Percentiles rank a stretch among this genome's conserved stretches.
Conservation (phyloP, 2,329 filamentous ascomycete genomes). For the Xylaria sp. region DNA sequence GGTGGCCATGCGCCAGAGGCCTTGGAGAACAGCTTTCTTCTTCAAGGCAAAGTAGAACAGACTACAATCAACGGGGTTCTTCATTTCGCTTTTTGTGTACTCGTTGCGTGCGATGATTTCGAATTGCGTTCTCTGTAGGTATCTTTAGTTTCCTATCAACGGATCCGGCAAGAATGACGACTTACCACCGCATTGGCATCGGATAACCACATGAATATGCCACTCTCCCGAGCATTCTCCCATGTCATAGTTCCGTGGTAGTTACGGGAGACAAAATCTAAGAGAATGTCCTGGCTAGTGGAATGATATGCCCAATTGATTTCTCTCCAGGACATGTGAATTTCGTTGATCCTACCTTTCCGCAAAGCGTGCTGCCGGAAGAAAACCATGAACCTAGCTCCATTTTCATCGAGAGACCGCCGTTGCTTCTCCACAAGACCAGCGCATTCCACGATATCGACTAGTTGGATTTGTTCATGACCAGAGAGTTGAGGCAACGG, state of each 20-base stretch:
- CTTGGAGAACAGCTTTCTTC: slow-evolving; percentile 90
- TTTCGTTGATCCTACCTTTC: slow-evolving; percentile 70
- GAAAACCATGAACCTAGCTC: slow-evolving; percentile 86
- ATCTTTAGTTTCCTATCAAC: slow-evolving; percentile 26
- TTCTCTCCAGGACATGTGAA: slow-evolving; percentile 78
- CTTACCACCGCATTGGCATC: slow-evolving; percentile 80
- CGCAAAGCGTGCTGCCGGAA: slow-evolving; percentile 83
- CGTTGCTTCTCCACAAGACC: slow-evolving; percentile 87
- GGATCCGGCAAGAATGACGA: slow-evolving; percentile 16
- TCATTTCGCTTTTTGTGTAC: slow-evolving; percentile 86
- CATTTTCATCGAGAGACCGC: slow-evolving; percentile 90
- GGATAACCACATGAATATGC: slow-evolving; percentile 94
- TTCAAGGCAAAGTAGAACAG: slow-evolving; percentile 89
- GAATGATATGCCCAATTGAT: slow-evolving; percentile 89
- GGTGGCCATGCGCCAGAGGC: slow-evolving; percentile 91
- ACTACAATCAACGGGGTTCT: slow-evolving; percentile 90
- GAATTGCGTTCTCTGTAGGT: slow-evolving; percentile 74
- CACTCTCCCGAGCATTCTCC: slow-evolving; percentile 85
- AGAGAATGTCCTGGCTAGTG: slow-evolving; percentile 85
- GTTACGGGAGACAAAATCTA: slow-evolving; percentile 83
- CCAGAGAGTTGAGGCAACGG: slow-evolving; percentile 83
- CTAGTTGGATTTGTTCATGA: slow-evolving; percentile 85
- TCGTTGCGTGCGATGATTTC: slow-evolving; percentile 93
- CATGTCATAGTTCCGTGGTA: slow-evolving; percentile 84
- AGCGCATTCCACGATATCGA: slow-evolving; percentile 85